Evolutionary conservation across 2,329 filamentous ascomycete species (phyloP).

Genomic region (Samsoniella hepiali): DNA sequence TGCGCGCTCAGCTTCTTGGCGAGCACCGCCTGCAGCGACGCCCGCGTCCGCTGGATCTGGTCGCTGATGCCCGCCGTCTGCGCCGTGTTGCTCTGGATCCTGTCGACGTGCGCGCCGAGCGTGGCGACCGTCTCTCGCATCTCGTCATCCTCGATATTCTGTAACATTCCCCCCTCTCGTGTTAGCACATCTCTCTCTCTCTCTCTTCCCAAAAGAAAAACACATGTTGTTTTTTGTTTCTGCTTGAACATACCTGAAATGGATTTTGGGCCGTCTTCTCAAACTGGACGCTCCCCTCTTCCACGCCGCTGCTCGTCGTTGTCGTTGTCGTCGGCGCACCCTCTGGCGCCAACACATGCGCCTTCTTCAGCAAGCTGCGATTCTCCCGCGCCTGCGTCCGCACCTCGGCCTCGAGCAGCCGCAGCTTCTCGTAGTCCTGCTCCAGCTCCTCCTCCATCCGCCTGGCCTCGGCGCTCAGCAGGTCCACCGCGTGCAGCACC

Average conservation of each 20-base stretch:
- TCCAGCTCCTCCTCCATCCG: slow-evolving; percentile 55
- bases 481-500: slow-evolving; percentile 57
- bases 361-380: slow-evolving; percentile 46
- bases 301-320: slow-evolving; percentile 12
- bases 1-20: slow-evolving; percentile 43
- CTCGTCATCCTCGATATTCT: slow-evolving; percentile 42
- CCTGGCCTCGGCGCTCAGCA: slow-evolving; percentile 57
- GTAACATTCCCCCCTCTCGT: background rate
- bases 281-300: slow-evolving; percentile 21
- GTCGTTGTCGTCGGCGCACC: slow-evolving; percentile 15
- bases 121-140: slow-evolving; percentile 45
- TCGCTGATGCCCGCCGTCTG: slow-evolving; percentile 52
- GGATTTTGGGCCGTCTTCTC: slow-evolving; percentile 21
- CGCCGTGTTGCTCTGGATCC: slow-evolving; percentile 50
- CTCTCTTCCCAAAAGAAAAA: too few relatives aligned
- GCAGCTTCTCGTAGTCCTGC: slow-evolving; percentile 50
- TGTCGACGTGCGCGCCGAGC: slow-evolving; percentile 54
- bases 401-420: slow-evolving; percentile 53
- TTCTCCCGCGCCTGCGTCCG: slow-evolving; percentile 51
- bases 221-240: too few relatives aligned
- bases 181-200: background rate
- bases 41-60: slow-evolving; percentile 46
- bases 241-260: slow-evolving; percentile 30
- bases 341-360: slow-evolving; percentile 49
- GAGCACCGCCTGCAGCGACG: slow-evolving; percentile 48